phyloP scores from a whole-genome alignment of 2,329 filamentous ascomycete genomes.

The Cytospora mali region DNA sequence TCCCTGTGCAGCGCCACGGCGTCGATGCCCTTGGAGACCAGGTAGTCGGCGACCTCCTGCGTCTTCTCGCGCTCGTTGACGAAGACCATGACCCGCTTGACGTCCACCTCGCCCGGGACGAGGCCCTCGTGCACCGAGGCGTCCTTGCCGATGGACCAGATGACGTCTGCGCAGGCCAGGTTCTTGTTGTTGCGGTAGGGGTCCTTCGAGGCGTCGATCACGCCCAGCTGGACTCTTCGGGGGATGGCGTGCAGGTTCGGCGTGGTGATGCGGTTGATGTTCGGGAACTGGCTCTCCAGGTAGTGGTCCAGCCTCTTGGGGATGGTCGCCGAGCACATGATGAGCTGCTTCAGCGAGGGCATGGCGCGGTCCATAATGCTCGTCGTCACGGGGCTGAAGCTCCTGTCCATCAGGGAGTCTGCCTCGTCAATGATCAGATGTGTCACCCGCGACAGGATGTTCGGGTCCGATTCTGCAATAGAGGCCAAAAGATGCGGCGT shows the following conservation, averaged over 20 bases:
- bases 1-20: slow-evolving; percentile 85
- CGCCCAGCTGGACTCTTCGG: slow-evolving; percentile 87
- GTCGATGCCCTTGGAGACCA: slow-evolving; percentile 83
- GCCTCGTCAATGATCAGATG: slow-evolving; percentile 94
- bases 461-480: slow-evolving; percentile 86
- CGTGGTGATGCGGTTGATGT: slow-evolving; percentile 84
- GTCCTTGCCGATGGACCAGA: slow-evolving; percentile 90
- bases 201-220: slow-evolving; percentile 89
- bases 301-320: slow-evolving; percentile 85
- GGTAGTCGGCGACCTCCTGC: slow-evolving; percentile 75
- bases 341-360: slow-evolving; percentile 80
- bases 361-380: slow-evolving; percentile 79
- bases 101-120: slow-evolving; percentile 59
- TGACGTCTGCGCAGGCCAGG: slow-evolving; percentile 90
- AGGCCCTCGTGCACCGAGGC: slow-evolving; percentile 60
- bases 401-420: slow-evolving; percentile 91
- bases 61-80: slow-evolving; percentile 95
- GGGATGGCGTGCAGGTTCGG: slow-evolving; percentile 97
- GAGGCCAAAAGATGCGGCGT: slow-evolving; percentile 89
- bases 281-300: slow-evolving; percentile 78
- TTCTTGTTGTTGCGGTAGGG: slow-evolving; percentile 92
- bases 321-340: slow-evolving; percentile 96
- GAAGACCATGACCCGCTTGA: slow-evolving; percentile 90
- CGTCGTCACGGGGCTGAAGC: slow-evolving; percentile 82
- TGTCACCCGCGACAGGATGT: slow-evolving; percentile 86